Base-by-base conservation (phyloP, 345 rosid genomes). In the Euphorbia lathyris region DNA sequence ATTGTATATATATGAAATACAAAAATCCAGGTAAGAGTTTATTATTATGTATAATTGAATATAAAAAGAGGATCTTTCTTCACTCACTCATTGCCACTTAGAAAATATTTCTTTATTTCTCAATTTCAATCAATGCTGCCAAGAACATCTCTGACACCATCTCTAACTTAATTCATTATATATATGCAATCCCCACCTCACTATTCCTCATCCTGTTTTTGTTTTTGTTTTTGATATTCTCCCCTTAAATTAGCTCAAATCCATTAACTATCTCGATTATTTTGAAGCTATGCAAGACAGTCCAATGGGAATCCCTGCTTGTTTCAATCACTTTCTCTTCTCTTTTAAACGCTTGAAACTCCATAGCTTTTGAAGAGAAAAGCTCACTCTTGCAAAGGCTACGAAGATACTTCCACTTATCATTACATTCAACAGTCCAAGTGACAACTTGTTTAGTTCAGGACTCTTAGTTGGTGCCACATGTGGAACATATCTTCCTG, bases 351-450 rank as follows among this genome's bases (percentile, higher is more conserved):
- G 38, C 47, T 47, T 71, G 73, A 5, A 67, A 40, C 43, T 80
- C 81, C 13, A 80, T 32, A 27, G 76, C 81, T 47, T 64, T 77
- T 20, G 61, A 8, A 4, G 81, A 71, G 67, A 80, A 80, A 58
- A 80, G 81, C 81, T 74, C 76, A 7, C 36, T 58, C 47, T 65
- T 71, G 57, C 78, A 80, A 12, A 74, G 23, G 1, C 74, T 50
- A 14, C 80, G 66, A 10, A 74, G 36, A 60, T 19, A 26, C 52
- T 53, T 77, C 83, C 83, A 80, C 40, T 40, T 72, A 13, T 73
- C 74, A 47, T 75, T 75, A 69, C 83, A 80, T 64, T 77, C 78
- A 1, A 69, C 78, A 78, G 77, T 11, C 80, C 83, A 0, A 77
- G 64, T 1, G 79, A 77, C 14, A 80, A 59, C 20, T 68, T 34